Evolutionary conservation across 2,329 filamentous ascomycete species (phyloP), one percentile per base, ranked within the genome.

Genomic region (Fusarium brachygibbosum): DNA sequence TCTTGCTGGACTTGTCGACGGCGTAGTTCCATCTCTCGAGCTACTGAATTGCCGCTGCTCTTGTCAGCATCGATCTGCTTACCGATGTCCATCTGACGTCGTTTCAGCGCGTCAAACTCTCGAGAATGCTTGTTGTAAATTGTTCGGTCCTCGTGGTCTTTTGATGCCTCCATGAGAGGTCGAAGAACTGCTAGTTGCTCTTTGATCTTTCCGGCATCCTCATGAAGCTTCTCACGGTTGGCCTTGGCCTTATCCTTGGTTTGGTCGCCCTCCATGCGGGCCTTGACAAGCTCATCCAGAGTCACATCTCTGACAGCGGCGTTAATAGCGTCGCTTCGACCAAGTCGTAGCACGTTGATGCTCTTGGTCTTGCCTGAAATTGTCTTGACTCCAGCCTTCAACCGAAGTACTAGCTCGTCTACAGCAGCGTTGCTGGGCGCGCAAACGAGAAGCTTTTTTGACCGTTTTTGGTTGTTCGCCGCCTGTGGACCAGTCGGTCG

Each of bases 341-440:
- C 96, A 28, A 99, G 85, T 75, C 96, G 94, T 58, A 99, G 87
- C 21, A 99, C 93, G 48, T 93, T 94, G 75, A 98, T 87, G 69
- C 92, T 92, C 70, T 92, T 90, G 14, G 84, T 83, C 29, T 89
- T 85, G 2, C 96, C 95, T 42, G 86, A 88, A 61, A 88, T 85
- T 1, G 93, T 94, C 75, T 90, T 95, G 53, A 99, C 87, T 6
- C 96, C 96, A 54, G 88, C 84, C 80, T 97, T 98, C 75, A 99
- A 87, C 82, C 96, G 91, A 78, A 98, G 90, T 19, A 99, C 96
- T 66, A 99, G 79, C 79, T 99, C 96, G 77, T 99, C 96, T 8
- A 99, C 96, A 32, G 96, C 96, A 9, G 96, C 96, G 79, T 99
- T 99, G 85, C 94, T 98, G 16, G 96, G 96, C n/a, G 96, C 96